Conservation (phyloP, 78 protist genomes). For the Pelomyxa schiedti region DNA sequence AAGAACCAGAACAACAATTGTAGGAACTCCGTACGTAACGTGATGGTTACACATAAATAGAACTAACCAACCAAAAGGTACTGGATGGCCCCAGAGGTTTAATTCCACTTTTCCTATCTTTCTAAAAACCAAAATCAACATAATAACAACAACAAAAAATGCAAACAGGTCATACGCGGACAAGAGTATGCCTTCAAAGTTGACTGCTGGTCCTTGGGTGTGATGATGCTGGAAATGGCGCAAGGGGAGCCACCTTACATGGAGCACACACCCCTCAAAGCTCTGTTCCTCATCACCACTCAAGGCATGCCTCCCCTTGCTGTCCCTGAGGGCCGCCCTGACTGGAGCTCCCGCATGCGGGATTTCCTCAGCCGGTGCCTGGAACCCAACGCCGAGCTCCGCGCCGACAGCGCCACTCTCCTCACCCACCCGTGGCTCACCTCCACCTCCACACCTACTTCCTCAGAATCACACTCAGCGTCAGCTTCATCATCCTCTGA, state of each 20-base stretch:
- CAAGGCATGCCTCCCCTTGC: constrained; percentile 73
- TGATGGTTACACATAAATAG: too few relatives aligned
- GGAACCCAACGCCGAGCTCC: constrained; percentile 28
- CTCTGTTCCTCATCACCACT: constrained; percentile 82
- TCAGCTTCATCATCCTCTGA: too few relatives aligned
- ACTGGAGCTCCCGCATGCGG: constrained; percentile 52
- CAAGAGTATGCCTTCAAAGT: constrained; percentile 68
- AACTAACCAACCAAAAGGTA: too few relatives aligned
- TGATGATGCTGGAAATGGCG: constrained; percentile 57
- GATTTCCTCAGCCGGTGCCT: constrained; percentile 69
- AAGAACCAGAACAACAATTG: constrained; percentile 47
- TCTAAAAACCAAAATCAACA: too few relatives aligned
- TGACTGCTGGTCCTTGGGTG: constrained; percentile 85
- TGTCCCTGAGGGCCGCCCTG: too few relatives aligned
- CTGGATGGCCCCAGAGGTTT: constrained; percentile 74
- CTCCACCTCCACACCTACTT: too few relatives aligned
- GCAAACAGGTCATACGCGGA: constrained; percentile 77
- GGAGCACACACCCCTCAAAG: constrained; percentile 72
- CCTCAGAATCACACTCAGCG: too few relatives aligned
- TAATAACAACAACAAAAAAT: too few relatives aligned
- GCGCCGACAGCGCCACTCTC: constrained; percentile 35
- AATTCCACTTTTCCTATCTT: too few relatives aligned
- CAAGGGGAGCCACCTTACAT: constrained; percentile 55
- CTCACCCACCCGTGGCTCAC: background rate
- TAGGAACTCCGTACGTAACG: constrained; percentile 65